Conservation (phyloP, 2,329 filamentous ascomycete species). For the Xylaria sp. region DNA sequence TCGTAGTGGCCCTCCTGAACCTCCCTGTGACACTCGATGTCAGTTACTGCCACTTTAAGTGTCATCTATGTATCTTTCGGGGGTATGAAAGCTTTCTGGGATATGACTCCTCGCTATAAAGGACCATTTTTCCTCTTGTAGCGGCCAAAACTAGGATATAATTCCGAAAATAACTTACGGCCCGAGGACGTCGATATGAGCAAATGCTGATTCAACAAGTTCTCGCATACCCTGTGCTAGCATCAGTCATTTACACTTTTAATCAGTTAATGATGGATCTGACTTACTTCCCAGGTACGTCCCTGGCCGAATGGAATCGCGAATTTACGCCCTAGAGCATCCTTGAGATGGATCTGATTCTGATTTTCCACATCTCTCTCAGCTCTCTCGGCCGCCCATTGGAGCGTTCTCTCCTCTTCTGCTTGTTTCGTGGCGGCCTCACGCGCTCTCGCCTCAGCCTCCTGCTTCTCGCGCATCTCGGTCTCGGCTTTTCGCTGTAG, state of each 20-base stretch:
- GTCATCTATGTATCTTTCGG: background rate
- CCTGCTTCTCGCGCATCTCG: slow-evolving; percentile 18
- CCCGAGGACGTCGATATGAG: slow-evolving; percentile 78
- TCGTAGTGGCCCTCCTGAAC: slow-evolving; percentile 82
- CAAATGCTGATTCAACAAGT: slow-evolving; percentile 81
- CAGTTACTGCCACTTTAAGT: background rate
- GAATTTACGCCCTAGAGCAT: slow-evolving; percentile 33
- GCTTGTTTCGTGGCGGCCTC: slow-evolving; percentile 14
- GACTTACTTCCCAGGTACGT: slow-evolving; percentile 29
- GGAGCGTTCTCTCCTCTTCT: slow-evolving; percentile 21
- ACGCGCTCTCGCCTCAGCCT: slow-evolving; percentile 13
- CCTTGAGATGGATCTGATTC: slow-evolving; percentile 32
- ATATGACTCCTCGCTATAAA: background rate
- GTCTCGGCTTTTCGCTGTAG: slow-evolving; percentile 14
- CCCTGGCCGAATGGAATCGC: slow-evolving; percentile 29
- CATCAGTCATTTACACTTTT: slow-evolving; percentile 8
- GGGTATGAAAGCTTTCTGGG: background rate
- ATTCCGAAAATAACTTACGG: slow-evolving; percentile 49
- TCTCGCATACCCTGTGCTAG: slow-evolving; percentile 78
- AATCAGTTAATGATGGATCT: background rate
- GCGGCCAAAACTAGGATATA: too few species aligned
- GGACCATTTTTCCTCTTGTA: background rate
- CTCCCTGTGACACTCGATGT: slow-evolving; percentile 52
- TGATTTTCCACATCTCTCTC: slow-evolving; percentile 27
- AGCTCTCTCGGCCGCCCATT: slow-evolving; percentile 30